These are phyloP conservation scores for Quercus suber DNA, from an alignment of 306 rosid species.

Conservation along the genomic window DNA sequence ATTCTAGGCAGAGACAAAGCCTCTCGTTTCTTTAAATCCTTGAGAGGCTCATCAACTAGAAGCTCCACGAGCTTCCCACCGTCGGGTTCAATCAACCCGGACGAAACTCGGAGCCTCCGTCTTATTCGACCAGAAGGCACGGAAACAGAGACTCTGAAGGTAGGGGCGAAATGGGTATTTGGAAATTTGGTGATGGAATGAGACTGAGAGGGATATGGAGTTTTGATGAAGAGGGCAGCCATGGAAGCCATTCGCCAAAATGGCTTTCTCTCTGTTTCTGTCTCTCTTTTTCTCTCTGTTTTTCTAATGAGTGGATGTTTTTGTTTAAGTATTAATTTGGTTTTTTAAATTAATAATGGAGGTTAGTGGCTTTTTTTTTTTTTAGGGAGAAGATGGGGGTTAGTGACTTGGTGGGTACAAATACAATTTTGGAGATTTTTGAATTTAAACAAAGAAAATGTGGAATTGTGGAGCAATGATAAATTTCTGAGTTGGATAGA, in stretches of 20 bases:
- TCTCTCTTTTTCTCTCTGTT: too few species aligned
- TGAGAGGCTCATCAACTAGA: conserved; percentile 48
- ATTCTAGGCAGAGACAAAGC: conserved; percentile 65
- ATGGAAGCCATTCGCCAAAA: conserved; percentile 88
- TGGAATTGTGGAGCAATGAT: too few species aligned
- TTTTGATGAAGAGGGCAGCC: conserved; percentile 55
- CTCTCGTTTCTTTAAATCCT: conserved; percentile 54
- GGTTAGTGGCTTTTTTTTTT: background rate
- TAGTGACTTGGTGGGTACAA: background rate
- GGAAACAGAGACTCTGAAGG: conserved; percentile 26
- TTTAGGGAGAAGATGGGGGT: background rate
- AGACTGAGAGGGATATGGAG: conserved; percentile 29
- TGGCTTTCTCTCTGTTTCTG: background rate
- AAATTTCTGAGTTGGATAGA: too few species aligned
- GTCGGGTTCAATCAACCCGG: conserved; percentile 82
- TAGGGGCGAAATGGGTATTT: conserved; percentile 45
- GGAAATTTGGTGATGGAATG: conserved; percentile 36
- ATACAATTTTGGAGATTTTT: too few species aligned
- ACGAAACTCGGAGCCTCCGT: conserved; percentile 51
- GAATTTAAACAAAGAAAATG: background rate
- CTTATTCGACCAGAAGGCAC: background rate
- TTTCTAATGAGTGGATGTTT: background rate
- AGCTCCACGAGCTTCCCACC: conserved; percentile 89
- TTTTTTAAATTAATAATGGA: background rate
- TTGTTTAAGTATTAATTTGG: background rate